Evolutionary conservation across 495 filamentous ascomycete species (phyloP).

Genomic region (Pseudoneurospora amorphoporcata): DNA sequence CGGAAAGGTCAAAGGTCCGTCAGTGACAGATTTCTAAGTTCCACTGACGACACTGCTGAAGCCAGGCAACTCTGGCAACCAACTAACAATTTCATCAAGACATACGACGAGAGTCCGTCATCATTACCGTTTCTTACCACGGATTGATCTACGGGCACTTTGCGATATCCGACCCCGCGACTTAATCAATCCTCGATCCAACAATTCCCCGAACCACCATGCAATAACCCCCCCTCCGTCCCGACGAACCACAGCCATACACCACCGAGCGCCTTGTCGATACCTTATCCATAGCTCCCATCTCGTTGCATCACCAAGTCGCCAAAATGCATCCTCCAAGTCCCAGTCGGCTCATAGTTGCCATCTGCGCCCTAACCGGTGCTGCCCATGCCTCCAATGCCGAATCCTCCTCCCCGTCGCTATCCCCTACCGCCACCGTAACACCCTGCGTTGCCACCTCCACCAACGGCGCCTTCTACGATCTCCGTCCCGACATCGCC

Average conservation of each 20-base stretch:
- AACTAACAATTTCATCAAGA: background rate
- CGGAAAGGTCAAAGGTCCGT: background rate
- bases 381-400: constrained; percentile 9
- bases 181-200: background rate
- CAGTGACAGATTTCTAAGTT: background rate
- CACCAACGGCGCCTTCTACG: constrained; percentile 73
- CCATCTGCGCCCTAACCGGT: constrained; percentile 11
- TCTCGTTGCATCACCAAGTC: background rate
- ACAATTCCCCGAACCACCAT: background rate
- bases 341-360: constrained; percentile 4
- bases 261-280: background rate
- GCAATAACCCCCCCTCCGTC: background rate
- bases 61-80: background rate
- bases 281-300: background rate
- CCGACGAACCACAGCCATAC: background rate
- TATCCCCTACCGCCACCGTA: constrained; percentile 20
- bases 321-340: constrained; percentile 13
- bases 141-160: background rate
- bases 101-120: background rate
- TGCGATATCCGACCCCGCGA: background rate
- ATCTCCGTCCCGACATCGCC: constrained; percentile 66
- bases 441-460: constrained; percentile 75
- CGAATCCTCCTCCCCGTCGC: constrained; percentile 5
- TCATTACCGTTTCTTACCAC: background rate
- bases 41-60: background rate